Percentiles rank a stretch among this genome's conserved stretches.
These are phyloP conservation scores for Reticulomyxa filosa DNA, from an alignment of 78 protist genomes.

Conservation along the genomic window DNA sequence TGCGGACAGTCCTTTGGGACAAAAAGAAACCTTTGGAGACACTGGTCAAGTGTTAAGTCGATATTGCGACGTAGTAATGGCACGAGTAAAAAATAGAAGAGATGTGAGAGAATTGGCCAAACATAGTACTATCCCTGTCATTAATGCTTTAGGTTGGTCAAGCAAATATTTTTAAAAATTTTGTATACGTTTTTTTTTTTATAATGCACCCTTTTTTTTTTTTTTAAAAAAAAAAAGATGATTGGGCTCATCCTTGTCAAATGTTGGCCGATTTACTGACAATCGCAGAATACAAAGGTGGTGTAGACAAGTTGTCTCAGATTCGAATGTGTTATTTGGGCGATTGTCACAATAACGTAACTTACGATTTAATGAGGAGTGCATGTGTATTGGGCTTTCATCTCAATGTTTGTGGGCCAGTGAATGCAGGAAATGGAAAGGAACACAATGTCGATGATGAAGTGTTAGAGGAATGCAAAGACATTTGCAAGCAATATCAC, in stretches of 20 bases:
- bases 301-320: too few relatives aligned
- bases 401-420: slow-evolving; percentile 24
- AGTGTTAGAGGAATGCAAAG: too few relatives aligned
- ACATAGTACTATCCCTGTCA: slow-evolving; percentile 30
- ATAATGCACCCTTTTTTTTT: too few relatives aligned
- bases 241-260: slow-evolving; percentile 33
- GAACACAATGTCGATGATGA: too few relatives aligned
- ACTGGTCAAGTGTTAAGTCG: slow-evolving; percentile 2
- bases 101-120: slow-evolving; percentile 1
- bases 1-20: slow-evolving; percentile 40
- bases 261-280: slow-evolving; percentile 43
- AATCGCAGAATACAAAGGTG: slow-evolving; percentile 15
- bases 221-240: too few relatives aligned
- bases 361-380: slow-evolving; percentile 43
- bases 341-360: slow-evolving; percentile 33
- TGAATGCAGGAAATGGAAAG: too few relatives aligned
- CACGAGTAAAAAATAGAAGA: slow-evolving; percentile 20
- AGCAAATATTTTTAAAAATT: too few relatives aligned
- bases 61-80: slow-evolving; percentile 17
- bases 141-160: slow-evolving; percentile 53
- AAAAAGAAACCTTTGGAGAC: slow-evolving; percentile 24
- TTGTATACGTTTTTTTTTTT: too few relatives aligned
- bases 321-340: too few relatives aligned
- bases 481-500: not conserved
- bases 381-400: slow-evolving; percentile 23